Conservation (phyloP, 2,329 filamentous ascomycete genomes). For the Lecanosticta acicola region DNA sequence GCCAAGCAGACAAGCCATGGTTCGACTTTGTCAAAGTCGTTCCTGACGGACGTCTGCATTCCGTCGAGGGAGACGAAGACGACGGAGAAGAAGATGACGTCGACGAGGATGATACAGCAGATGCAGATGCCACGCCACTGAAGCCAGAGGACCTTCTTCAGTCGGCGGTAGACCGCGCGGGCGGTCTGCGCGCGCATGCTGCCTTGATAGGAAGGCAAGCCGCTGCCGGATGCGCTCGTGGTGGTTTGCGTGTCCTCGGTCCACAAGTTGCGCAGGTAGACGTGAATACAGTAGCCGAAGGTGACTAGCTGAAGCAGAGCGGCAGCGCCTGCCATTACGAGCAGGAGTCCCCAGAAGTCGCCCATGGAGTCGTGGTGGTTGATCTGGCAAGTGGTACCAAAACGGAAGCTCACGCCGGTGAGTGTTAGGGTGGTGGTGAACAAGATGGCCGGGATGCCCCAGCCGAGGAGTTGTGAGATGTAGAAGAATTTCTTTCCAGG, state of each 20-base stretch:
- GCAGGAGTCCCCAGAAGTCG: slow-evolving; percentile 84
- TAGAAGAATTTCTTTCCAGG: slow-evolving; percentile 88
- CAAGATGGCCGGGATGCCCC: slow-evolving; percentile 73
- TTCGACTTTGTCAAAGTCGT: slow-evolving; percentile 51
- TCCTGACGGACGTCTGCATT: slow-evolving; percentile 53
- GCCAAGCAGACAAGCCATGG: slow-evolving; percentile 72
- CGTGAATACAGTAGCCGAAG: slow-evolving; percentile 83
- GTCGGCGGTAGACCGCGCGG: slow-evolving; percentile 78
- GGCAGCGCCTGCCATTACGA: slow-evolving; percentile 70
- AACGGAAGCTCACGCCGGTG: slow-evolving; percentile 90
- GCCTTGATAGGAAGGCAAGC: slow-evolving; percentile 65
- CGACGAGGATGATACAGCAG: slow-evolving; percentile 80
- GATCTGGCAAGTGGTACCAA: slow-evolving; percentile 87
- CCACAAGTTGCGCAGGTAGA: slow-evolving; percentile 77
- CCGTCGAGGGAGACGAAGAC: slow-evolving; percentile 86
- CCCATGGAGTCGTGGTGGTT: slow-evolving; percentile 80
- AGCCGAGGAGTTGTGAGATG: slow-evolving; percentile 70
- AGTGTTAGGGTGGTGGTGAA: slow-evolving; percentile 71
- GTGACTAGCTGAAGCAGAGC: slow-evolving; percentile 78
- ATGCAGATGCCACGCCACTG: slow-evolving; percentile 93
- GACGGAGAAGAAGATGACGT: slow-evolving; percentile 90
- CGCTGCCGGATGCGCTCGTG: slow-evolving; percentile 51
- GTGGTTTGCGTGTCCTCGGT: slow-evolving; percentile 57
- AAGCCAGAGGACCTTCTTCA: slow-evolving; percentile 78
- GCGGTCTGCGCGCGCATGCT: slow-evolving; percentile 77